Percentiles rank a stretch among this genome's conserved stretches.
Conservation (phyloP, 768 basidiomycete genomes). For the Dictyophora rubrovolvata region DNA sequence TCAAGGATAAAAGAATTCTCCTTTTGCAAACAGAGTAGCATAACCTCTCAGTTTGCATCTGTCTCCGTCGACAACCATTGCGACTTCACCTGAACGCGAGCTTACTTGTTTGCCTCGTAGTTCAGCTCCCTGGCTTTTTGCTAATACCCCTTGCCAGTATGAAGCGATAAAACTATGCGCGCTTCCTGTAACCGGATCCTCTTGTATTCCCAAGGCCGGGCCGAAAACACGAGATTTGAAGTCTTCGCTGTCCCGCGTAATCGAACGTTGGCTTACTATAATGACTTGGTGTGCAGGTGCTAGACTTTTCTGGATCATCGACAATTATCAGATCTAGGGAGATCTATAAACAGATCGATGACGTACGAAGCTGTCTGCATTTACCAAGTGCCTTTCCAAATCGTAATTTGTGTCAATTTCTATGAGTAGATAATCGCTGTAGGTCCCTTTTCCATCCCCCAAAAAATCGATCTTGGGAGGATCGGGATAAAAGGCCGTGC, state of each 20-base stretch:
- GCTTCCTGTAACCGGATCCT: slow-evolving; percentile 25
- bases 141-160: slow-evolving; percentile 15
- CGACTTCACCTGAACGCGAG: slow-evolving; percentile 36
- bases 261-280: slow-evolving; percentile 14
- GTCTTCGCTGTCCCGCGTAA: not conserved
- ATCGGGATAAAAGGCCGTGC: not conserved
- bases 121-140: slow-evolving; percentile 21
- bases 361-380: not conserved
- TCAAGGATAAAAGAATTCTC: slow-evolving; percentile 16
- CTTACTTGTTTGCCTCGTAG: slow-evolving; percentile 44
- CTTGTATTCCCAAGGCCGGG: slow-evolving; percentile 13
- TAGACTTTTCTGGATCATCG: not conserved
- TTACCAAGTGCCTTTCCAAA: slow-evolving; percentile 11
- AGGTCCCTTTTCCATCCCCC: not conserved
- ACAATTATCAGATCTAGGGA: not conserved
- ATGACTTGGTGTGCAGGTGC: slow-evolving; percentile 8
- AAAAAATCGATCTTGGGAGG: not conserved
- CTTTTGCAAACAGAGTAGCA: slow-evolving; percentile 24
- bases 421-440: not conserved
- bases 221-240: slow-evolving; percentile 24
- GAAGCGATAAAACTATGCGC: slow-evolving; percentile 20
- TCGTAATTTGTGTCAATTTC: slow-evolving; percentile 11
- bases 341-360: not conserved
- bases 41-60: slow-evolving; percentile 29
- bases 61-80: slow-evolving; percentile 27